Base-by-base conservation (phyloP, 768 basidiomycete genomes). In the Pulveroboletus sp. region DNA sequence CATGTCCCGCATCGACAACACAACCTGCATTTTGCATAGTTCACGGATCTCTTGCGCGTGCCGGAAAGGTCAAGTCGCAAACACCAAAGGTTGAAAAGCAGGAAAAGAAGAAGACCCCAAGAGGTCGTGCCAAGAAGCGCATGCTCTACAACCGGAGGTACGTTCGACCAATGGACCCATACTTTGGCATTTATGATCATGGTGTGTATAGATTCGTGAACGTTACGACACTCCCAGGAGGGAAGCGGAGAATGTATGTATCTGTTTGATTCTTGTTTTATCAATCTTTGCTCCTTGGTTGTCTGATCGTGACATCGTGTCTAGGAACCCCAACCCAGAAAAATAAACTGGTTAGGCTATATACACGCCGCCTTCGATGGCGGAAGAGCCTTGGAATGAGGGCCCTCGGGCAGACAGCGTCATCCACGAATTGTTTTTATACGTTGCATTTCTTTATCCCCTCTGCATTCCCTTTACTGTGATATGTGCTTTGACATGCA, bases 41-140 rank as follows among this genome's bases (percentile, higher is more conserved):
- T 77, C 94, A 97, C 88, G 94, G 94, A 72, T 97, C 94, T 71
- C 93, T 95, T 77, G 94, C 94, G 76, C 94, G 94, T 80, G 94
- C 94, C 70, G 94, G 94, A 72, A 97, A 98, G 84, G 95, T 97
- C 80, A 97, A 93, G 78, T 91, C 90, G 62, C 92, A 94, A 76
- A 90, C 87, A 65, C 94, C 94, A 65, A 97, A 97, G 77, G 95
- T 97, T 67, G 95, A 97, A 66, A 84, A 87, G 72, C 92, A 95
- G 78, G 95, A 97, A 79, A 97, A 97, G 87, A 94, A 94, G 87
- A 97, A 97, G 85, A 84, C 76, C 33, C 92, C 92, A 49, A 95
- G 88, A 75, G 95, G 95, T 55, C 92, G 95, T 69, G 95, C 95
- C 55, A 97, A 95, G 87, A 97, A 97, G 81, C 81, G 91, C 57